Percentiles rank a stretch among this genome's conserved stretches.
phyloP scores from a whole-genome alignment of 75 land plant species.

The Pinus tabuliformis region DNA sequence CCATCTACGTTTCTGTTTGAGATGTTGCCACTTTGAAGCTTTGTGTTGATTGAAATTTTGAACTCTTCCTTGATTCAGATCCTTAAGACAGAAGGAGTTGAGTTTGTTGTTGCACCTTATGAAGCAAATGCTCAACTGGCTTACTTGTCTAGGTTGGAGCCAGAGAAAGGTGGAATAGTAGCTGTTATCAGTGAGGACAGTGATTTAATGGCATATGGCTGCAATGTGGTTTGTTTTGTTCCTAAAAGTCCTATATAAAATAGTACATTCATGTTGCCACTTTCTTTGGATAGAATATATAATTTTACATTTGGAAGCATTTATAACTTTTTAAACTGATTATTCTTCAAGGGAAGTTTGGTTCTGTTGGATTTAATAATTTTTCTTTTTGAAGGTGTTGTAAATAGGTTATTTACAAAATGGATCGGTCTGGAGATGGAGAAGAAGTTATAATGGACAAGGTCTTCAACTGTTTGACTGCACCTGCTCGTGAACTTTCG shows the following conservation, averaged over 20 bases:
- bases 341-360: neutral
- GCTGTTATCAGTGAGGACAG: slow-evolving; percentile 94
- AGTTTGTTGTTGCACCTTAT: slow-evolving; percentile 88
- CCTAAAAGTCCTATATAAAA: slow-evolving; percentile 3
- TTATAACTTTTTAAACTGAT: neutral
- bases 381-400: slow-evolving; percentile 5
- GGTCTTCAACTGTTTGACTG: slow-evolving; percentile 22
- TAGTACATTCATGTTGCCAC: neutral
- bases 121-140: slow-evolving; percentile 96
- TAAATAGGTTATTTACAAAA: slow-evolving; percentile 69
- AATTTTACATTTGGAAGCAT: neutral
- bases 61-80: slow-evolving; percentile 33
- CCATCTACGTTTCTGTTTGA: neutral
- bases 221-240: slow-evolving; percentile 26
- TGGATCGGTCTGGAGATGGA: slow-evolving; percentile 86
- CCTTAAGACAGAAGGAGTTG: slow-evolving; percentile 59
- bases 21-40: neutral
- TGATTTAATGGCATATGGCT: slow-evolving; percentile 85
- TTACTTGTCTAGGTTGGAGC: slow-evolving; percentile 48
- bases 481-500: slow-evolving; percentile 19
- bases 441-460: slow-evolving; percentile 61
- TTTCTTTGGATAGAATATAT: neutral
- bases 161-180: slow-evolving; percentile 57
- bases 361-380: neutral
- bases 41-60: neutral